These are phyloP conservation scores for Cladosporium sp. DNA, from an alignment of 2,329 filamentous ascomycete genomes.

Conservation along the genomic window DNA sequence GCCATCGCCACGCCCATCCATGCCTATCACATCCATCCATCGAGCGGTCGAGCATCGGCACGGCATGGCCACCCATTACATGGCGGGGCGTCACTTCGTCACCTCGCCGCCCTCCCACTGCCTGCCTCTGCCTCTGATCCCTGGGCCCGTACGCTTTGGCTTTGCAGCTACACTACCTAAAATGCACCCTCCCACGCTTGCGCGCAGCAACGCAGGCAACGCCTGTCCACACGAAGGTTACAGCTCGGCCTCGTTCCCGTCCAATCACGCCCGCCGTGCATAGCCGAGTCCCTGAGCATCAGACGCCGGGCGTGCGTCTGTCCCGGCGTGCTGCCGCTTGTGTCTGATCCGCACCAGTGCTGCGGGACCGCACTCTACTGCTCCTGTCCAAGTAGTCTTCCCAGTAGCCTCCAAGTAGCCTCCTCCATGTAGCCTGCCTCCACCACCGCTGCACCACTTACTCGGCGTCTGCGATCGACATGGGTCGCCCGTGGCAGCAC, in stretches of 20 bases:
- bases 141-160: slow-evolving; percentile 8
- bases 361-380: slow-evolving; percentile 10
- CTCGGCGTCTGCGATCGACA: slow-evolving; percentile 7
- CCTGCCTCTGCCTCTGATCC: neutral
- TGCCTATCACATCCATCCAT: neutral
- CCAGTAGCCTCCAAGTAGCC: neutral
- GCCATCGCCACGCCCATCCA: neutral
- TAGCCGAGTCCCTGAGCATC: slow-evolving; percentile 9
- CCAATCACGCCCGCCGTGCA: neutral
- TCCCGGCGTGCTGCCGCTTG: slow-evolving; percentile 10
- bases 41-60: slow-evolving; percentile 7
- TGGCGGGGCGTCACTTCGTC: slow-evolving; percentile 3
- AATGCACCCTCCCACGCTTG: neutral
- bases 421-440: neutral
- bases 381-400: neutral
- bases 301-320: neutral
- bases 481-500: neutral
- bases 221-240: neutral
- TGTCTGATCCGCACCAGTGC: slow-evolving; percentile 14
- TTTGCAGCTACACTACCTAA: slow-evolving; percentile 1
- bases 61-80: neutral
- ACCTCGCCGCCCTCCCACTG: neutral
- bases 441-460: neutral
- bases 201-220: slow-evolving; percentile 1
- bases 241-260: neutral